These are phyloP conservation scores for Pythium apleroticum DNA, from an alignment of 352 stramenopile species.

Conservation along the genomic window DNA sequence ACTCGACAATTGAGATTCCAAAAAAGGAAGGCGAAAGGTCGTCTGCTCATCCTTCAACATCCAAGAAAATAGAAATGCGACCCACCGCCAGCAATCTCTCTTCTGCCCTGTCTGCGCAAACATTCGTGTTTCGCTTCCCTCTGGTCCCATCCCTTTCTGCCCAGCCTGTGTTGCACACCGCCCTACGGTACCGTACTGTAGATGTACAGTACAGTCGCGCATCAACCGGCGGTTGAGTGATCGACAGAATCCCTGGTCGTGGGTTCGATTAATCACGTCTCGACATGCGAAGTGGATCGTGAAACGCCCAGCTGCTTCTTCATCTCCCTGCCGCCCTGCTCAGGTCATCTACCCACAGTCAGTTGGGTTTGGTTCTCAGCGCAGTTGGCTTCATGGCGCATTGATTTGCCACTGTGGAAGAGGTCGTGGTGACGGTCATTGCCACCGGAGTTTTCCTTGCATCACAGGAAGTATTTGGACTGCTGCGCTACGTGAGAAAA, in stretches of 20 bases:
- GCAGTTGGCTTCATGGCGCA: not conserved
- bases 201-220: not conserved
- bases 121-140: slow-evolving; percentile 4
- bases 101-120: slow-evolving; percentile 1
- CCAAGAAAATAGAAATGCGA: slow-evolving; percentile 16
- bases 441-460: too few species aligned
- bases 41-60: slow-evolving; percentile 10
- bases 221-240: slow-evolving; percentile 6
- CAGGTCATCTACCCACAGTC: slow-evolving; percentile 15
- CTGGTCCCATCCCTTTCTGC: not conserved
- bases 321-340: slow-evolving; percentile 7
- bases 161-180: too few species aligned
- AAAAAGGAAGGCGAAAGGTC: not conserved
- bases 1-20: not conserved
- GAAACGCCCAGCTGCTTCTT: slow-evolving; percentile 3
- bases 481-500: not conserved
- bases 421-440: too few species aligned
- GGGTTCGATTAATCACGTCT: slow-evolving; percentile 28
- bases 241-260: slow-evolving; percentile 5
- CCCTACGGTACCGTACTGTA: too few species aligned
- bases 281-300: slow-evolving; percentile 18
- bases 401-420: too few species aligned
- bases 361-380: not conserved
- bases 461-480: too few species aligned
- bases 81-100: not conserved